Percentiles rank a stretch among this genome's conserved stretches.
Conservation (phyloP, 2,329 filamentous ascomycete species). For the Epichloe sibirici region DNA sequence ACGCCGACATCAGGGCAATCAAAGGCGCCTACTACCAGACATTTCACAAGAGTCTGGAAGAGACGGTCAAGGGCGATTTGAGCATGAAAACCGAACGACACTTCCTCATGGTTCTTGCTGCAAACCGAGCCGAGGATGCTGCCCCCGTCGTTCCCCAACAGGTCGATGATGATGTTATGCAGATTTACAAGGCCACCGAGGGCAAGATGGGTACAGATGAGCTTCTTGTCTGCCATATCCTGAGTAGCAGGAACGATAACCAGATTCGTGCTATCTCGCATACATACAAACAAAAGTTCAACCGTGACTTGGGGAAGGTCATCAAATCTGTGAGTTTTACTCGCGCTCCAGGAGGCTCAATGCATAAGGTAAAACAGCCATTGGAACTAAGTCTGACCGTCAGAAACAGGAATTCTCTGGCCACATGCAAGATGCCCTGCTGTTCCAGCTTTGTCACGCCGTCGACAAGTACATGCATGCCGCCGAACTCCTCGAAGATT, state of each 20-base stretch:
- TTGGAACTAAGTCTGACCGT: not conserved
- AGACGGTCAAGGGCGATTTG: slow-evolving; percentile 64
- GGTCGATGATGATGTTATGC: slow-evolving; percentile 62
- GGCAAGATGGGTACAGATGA: slow-evolving; percentile 63
- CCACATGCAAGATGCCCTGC: slow-evolving; percentile 78
- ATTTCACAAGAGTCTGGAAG: slow-evolving; percentile 55
- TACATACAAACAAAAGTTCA: slow-evolving; percentile 62
- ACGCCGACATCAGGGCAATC: slow-evolving; percentile 81
- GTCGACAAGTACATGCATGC: slow-evolving; percentile 75
- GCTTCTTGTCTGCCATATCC: slow-evolving; percentile 64
- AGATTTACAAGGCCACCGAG: slow-evolving; percentile 67
- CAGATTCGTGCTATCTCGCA: slow-evolving; percentile 74
- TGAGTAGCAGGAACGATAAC: slow-evolving; percentile 63
- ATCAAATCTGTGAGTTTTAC: slow-evolving; percentile 49
- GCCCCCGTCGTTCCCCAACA: slow-evolving; percentile 59
- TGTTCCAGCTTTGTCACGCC: slow-evolving; percentile 67
- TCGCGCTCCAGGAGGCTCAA: not conserved
- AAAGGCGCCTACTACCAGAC: slow-evolving; percentile 62
- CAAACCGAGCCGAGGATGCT: slow-evolving; percentile 64
- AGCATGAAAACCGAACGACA: slow-evolving; percentile 77
- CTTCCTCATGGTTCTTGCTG: slow-evolving; percentile 71
- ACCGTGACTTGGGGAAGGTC: slow-evolving; percentile 55
- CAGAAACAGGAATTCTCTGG: slow-evolving; percentile 61
- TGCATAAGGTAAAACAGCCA: not conserved
- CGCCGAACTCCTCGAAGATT: slow-evolving; percentile 67